Percentiles rank a stretch among this genome's conserved stretches.
phyloP scores from a whole-genome alignment of 257 asterid genomes.

The Ophiorrhiza pumila region DNA sequence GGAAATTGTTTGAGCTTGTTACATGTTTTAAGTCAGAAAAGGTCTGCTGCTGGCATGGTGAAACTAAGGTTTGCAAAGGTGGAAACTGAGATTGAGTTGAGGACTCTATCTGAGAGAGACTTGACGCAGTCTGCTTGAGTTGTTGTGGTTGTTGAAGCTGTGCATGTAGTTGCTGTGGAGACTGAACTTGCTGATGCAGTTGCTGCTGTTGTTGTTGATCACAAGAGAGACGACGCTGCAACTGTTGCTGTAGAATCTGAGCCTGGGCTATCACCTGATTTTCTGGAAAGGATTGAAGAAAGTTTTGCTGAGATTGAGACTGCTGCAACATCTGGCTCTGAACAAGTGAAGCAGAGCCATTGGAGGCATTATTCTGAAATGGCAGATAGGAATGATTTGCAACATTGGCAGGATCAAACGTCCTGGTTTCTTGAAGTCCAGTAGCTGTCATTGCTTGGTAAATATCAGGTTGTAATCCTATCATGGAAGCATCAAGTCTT shows the following conservation, averaged over 20 bases:
- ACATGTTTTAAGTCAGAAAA: constrained; percentile 59
- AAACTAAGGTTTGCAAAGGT: constrained; percentile 40
- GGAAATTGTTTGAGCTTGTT: constrained; percentile 43
- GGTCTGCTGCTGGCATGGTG: constrained; percentile 57
- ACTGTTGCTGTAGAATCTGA: constrained; percentile 71
- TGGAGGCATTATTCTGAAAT: constrained; percentile 56
- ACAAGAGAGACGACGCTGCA: constrained; percentile 44
- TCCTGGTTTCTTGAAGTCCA: constrained; percentile 50
- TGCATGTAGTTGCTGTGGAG: constrained; percentile 37
- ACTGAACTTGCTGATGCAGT: constrained; percentile 38
- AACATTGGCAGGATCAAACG: constrained; percentile 57
- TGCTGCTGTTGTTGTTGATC: constrained; percentile 46
- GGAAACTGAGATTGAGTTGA: constrained; percentile 52
- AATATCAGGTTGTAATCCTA: constrained; percentile 70
- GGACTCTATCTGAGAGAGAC: constrained; percentile 41
- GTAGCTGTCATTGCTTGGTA: constrained; percentile 73
- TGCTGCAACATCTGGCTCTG: constrained; percentile 69
- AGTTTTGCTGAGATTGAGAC: constrained; percentile 52
- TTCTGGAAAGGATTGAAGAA: constrained; percentile 57
- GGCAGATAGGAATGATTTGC: constrained; percentile 59
- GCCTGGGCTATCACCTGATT: constrained; percentile 60
- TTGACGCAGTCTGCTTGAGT: constrained; percentile 34
- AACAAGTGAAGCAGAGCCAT: constrained; percentile 45
- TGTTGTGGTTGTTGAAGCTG: constrained; percentile 56
- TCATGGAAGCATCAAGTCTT: constrained; percentile 60